Percentiles rank a stretch among this genome's conserved stretches.
Conservation (phyloP, 139 green algal genomes). For the Eudorina sp. region DNA sequence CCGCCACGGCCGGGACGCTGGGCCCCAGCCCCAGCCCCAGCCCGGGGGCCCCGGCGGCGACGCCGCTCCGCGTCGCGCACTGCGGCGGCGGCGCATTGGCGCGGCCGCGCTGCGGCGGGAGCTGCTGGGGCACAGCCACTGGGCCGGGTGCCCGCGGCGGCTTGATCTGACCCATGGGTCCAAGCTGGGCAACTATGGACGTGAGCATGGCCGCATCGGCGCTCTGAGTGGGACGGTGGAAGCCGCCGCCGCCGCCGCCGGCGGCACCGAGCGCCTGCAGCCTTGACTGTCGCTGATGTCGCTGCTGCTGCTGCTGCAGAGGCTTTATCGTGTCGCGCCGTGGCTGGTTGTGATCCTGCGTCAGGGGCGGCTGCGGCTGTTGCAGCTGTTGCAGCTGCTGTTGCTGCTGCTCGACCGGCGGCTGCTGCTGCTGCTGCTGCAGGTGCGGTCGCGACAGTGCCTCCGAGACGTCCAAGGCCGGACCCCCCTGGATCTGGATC, state of each 20-base stretch:
- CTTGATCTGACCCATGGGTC: not conserved
- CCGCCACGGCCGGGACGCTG: not conserved
- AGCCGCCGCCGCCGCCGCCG: not conserved
- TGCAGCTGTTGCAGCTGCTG: not conserved
- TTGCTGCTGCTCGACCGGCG: not conserved
- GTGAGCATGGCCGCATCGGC: slow-evolving; percentile 4
- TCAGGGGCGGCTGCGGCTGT: not conserved
- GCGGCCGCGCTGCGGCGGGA: not conserved
- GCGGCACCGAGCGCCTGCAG: not conserved
- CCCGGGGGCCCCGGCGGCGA: not conserved
- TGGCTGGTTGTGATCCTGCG: not conserved
- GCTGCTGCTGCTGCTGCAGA: slow-evolving; percentile 11
- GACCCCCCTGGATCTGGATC: not conserved
- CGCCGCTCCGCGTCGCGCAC: not conserved
- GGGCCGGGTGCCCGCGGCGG: too few species aligned
- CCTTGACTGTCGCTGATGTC: not conserved
- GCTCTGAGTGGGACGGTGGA: slow-evolving; percentile 44
- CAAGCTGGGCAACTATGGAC: slow-evolving; percentile 3
- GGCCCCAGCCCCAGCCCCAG: not conserved
- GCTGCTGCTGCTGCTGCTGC: not conserved
- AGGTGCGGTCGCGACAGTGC: not conserved
- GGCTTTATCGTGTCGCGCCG: too few species aligned
- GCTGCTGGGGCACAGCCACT: not conserved
- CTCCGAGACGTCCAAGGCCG: too few species aligned
- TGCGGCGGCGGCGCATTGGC: not conserved